A percentile compares a stretch with the other conserved stretches of the same genome.
Conservation (phyloP, 768 basidiomycete genomes). For the Pleurotus platypus region DNA sequence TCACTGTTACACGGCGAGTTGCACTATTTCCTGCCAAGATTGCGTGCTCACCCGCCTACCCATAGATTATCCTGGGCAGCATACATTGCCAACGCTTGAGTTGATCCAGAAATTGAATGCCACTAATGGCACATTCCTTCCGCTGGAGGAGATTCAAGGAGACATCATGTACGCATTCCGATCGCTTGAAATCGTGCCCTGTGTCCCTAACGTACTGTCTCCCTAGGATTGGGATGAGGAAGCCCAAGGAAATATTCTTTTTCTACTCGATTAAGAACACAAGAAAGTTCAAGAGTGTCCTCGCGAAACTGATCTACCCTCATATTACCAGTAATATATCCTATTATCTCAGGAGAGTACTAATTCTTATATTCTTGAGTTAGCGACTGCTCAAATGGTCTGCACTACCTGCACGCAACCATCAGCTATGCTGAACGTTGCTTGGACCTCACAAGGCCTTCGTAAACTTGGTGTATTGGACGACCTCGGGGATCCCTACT, state of each 20-base stretch:
- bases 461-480: not conserved
- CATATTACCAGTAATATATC: not conserved
- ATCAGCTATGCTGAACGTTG: not conserved
- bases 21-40: not conserved
- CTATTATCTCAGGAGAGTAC: not conserved
- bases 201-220: too few relatives aligned
- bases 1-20: not conserved
- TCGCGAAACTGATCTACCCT: not conserved
- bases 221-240: conserved; percentile 3
- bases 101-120: not conserved
- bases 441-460: not conserved
- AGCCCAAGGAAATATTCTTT: conserved; percentile 1
- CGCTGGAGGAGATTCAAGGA: not conserved
- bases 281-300: not conserved
- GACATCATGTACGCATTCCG: not conserved
- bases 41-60: not conserved
- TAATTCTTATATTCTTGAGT: not conserved
- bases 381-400: conserved; percentile 1
- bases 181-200: too few relatives aligned
- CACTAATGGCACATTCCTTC: conserved; percentile 1
- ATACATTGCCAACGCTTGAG: not conserved
- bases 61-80: not conserved
- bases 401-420: not conserved
- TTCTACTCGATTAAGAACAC: conserved; percentile 2
- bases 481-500: not conserved